Base-by-base conservation (phyloP, 495 filamentous ascomycete genomes). In the Penicillium lagena region DNA sequence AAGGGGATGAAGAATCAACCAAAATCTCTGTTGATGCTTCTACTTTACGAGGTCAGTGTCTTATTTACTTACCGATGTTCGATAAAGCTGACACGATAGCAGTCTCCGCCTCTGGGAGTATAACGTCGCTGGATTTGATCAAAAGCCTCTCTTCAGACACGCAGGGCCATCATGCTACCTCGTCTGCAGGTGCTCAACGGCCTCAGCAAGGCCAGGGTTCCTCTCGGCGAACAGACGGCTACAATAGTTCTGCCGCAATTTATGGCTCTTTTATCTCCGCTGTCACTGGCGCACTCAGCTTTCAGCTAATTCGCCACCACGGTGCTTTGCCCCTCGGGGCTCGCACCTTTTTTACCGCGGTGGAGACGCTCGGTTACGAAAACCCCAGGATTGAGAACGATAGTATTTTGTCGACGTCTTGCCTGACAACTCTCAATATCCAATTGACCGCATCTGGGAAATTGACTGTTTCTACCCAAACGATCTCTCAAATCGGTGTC, bases 251-350 rank as follows among this genome's bases (percentile, higher is more conserved):
- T 13, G 62, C 58, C 15, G 64, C 65, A n/a, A 68, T 73, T 12
- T 72, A 73, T 50, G 56, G 67, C 4, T 63, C 68, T 14, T 70
- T 73, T 40, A 60, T 73, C 14, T 71, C 68, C 8, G 67, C 70
- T 2, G 54, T 73, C 13, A 65, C 66, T 12, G 70, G 65, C 8
- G 56, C 65, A 42, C 52, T 73, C 9, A 63, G 66, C 32, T 52
- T 73, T 11, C 67, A 71, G 39, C 46, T 72, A 29, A 56, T 70
- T 42, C 66, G 64, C 27, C 56, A 49, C 31, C 52, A 60, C 39
- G 58, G 54, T 35, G 70, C 67, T 29, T 58, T 73, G n/a, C 70
- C 70, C 0, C 58, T 73, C 9, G 70, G 70, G 7, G 62, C 67
- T 12, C 67, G 70, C n/a, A 70, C 67, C 29, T 58, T 72, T 1